Evolutionary conservation across 352 stramenopile species (phyloP).

Genomic region (Ophiocytium majus): DNA sequence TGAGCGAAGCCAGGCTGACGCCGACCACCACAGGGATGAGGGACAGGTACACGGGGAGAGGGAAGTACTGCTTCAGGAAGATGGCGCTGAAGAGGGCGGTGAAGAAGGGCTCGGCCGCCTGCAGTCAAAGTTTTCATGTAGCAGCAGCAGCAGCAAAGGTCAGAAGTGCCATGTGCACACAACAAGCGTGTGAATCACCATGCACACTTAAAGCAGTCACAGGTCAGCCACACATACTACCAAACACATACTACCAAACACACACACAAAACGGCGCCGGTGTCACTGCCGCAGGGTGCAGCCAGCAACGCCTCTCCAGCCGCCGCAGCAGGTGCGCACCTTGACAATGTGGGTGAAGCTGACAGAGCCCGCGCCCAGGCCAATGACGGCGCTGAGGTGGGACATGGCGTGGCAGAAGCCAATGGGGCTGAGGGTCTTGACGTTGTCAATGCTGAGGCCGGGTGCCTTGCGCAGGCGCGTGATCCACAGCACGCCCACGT

Average conservation of each 20-base stretch:
- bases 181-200: no score
- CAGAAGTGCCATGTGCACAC: no score
- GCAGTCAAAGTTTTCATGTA: not conserved
- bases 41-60: slow-evolving; percentile 68
- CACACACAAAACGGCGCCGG: no score
- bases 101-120: slow-evolving; percentile 72
- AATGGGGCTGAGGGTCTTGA: slow-evolving; percentile 62
- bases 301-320: no score
- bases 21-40: slow-evolving; percentile 76
- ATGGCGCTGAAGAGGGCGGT: slow-evolving; percentile 66
- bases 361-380: slow-evolving; percentile 71
- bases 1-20: slow-evolving; percentile 76
- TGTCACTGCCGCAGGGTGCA: no score
- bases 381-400: slow-evolving; percentile 74
- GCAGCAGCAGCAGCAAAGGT: not conserved
- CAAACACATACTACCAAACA: no score
- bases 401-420: slow-evolving; percentile 55
- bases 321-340: slow-evolving; percentile 26
- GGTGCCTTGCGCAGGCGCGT: slow-evolving; percentile 68
- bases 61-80: slow-evolving; percentile 70
- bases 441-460: slow-evolving; percentile 62
- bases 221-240: no score
- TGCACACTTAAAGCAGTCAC: no score
- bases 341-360: slow-evolving; percentile 81
- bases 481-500: slow-evolving; percentile 64